A percentile compares a stretch with the other conserved stretches of the same genome.
These are phyloP conservation scores for Ramalina intermedia DNA, from an alignment of 495 filamentous ascomycete genomes.

Conservation along the genomic window DNA sequence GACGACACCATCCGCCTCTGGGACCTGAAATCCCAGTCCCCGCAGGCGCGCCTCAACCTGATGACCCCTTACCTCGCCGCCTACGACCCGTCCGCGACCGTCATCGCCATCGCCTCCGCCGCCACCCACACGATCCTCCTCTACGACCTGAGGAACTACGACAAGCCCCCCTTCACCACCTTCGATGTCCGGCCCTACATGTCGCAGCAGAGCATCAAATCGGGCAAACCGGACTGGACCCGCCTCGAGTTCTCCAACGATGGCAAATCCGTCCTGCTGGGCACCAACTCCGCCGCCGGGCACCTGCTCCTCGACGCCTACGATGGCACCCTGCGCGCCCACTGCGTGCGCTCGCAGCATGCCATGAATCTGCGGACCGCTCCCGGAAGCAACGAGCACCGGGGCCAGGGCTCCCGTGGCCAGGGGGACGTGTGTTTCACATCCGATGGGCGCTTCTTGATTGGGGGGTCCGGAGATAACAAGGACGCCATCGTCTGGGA, in stretches of 20 bases:
- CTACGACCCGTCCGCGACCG: constrained; percentile 76
- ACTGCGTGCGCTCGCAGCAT: constrained; percentile 6
- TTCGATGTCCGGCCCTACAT: constrained; percentile 52
- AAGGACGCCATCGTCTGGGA: constrained; percentile 75
- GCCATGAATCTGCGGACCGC: constrained; percentile 10
- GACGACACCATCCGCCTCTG: constrained; percentile 84
- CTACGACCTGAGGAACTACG: constrained; percentile 86
- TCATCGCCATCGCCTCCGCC: constrained; percentile 84
- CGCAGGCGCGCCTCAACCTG: constrained; percentile 62
- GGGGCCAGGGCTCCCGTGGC: constrained; percentile 22
- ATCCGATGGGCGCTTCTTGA: constrained; percentile 71
- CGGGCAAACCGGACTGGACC: constrained; percentile 48
- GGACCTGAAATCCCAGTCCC: constrained; percentile 60
- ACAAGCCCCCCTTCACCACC: constrained; percentile 73
- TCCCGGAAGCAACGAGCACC: constrained; percentile 3
- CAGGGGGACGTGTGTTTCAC: constrained; percentile 80
- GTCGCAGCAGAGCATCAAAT: constrained; percentile 9
- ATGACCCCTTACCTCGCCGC: constrained; percentile 66
- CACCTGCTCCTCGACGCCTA: constrained; percentile 90
- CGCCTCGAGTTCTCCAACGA: constrained; percentile 90
- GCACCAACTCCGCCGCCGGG: constrained; percentile 54
- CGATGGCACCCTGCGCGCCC: constrained; percentile 56
- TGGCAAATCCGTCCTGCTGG: constrained; percentile 70
- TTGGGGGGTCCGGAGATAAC: constrained; percentile 60
- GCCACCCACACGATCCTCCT: constrained; percentile 61